Evolutionary conservation across 257 asterid species (phyloP).

Genomic region (Linaria vulgaris): DNA sequence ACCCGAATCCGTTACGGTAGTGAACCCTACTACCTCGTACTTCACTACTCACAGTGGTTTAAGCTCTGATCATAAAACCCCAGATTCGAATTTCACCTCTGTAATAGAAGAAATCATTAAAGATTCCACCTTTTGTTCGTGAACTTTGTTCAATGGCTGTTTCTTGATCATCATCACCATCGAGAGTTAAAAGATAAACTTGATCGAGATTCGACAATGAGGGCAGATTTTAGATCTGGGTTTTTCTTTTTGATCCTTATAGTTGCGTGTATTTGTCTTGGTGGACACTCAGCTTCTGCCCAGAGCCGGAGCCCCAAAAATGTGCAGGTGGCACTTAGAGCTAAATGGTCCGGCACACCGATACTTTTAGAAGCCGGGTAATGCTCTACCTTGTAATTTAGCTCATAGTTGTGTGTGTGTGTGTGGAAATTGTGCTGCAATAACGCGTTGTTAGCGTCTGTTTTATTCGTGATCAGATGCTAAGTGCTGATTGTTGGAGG

Average conservation of each 20-base stretch:
- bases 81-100: neutral
- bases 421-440: slow-evolving; percentile 12
- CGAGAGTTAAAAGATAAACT: slow-evolving; percentile 22
- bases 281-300: slow-evolving; percentile 46
- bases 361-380: slow-evolving; percentile 96
- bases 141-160: slow-evolving; percentile 29
- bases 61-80: neutral
- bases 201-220: slow-evolving; percentile 52
- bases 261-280: slow-evolving; percentile 35
- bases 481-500: slow-evolving; percentile 16
- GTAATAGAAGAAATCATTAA: neutral
- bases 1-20: no score
- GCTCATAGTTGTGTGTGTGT: neutral
- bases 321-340: slow-evolving; percentile 94
- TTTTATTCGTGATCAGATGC: slow-evolving; percentile 5
- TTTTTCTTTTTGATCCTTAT: slow-evolving; percentile 42
- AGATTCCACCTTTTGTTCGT: slow-evolving; percentile 21
- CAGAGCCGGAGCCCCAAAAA: slow-evolving; percentile 75
- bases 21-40: slow-evolving; percentile 6
- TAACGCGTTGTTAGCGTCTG: no score
- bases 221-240: slow-evolving; percentile 63
- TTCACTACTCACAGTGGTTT: neutral
- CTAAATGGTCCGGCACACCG: slow-evolving; percentile 98
- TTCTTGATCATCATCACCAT: slow-evolving; percentile 31
- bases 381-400: slow-evolving; percentile 23